Evolutionary conservation across 1,139 yeast genomes (phyloP), one percentile per base, ranked within the genome.

Genomic region (Hansenula sp.): DNA sequence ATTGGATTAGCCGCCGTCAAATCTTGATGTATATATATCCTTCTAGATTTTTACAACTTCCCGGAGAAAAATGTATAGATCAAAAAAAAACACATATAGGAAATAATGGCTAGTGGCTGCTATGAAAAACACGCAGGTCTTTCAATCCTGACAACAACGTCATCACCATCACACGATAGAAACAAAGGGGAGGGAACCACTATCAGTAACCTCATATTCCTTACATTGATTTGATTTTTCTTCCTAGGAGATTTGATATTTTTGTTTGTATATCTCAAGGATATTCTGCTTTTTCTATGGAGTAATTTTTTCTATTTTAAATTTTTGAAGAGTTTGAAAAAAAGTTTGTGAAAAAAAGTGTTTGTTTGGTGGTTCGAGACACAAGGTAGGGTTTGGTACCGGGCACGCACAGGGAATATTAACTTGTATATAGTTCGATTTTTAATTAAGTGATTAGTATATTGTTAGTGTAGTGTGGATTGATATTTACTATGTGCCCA

Each of bases 61-160:
- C 31, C 15, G 31, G 31, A 28, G 31, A 28, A 7, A 28, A 6
- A 21, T 21, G 25, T 21, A 21, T 21, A 21, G 25, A 21, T 21
- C 25, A 21, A 5, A 21, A 21, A 21, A 6, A 21, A 21, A 25
- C 8, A 9, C 28, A 25, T 9, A 25, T n/a, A n/a, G n/a, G n/a
- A n/a, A n/a, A 12, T 8, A 7, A 18, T 33, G 28, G 36, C 28
- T 33, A 33, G 36, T 33, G 18, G 17, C 36, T 33, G 36, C 36
- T 33, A 33, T 33, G 36, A 33, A 33, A 33, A 31, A 31, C n/a
- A 29, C 7, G 15, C 18, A n/a, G 7, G 17, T n/a, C 5, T 24
- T 33, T 33, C 36, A 33, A 24, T 28, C 38, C 27, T 27, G 32
- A 36, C 38, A 36, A 36, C 38, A 28, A 36, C 38, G 28, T 28